Base-by-base conservation (phyloP, 345 rosid genomes). In the Eutrema japonicum region DNA sequence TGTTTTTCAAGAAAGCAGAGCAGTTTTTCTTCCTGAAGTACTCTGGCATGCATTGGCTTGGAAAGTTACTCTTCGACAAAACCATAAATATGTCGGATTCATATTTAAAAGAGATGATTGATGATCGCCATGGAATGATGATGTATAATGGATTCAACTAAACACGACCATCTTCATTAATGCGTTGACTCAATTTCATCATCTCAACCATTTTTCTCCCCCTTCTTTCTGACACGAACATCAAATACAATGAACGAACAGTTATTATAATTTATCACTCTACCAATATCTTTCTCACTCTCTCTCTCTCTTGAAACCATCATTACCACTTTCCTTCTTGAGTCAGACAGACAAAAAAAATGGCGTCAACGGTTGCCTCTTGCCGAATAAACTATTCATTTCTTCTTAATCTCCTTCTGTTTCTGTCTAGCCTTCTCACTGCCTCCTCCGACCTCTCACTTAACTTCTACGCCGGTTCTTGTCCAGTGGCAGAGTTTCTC, bases 381-480 rank as follows among this genome's bases (percentile, higher is more conserved):
- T 82, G 86, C 85, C 70, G 82, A 69, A 42, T 18, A 81, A 62
- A 67, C 46, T 38, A 46, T 64, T 37, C 62, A 52, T 61, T 13
- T 60, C n/a, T 60, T 45, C 5, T 36, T 32, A 4, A 41, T 41
- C 32, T 75, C 18, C 49, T 81, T 45, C 7, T 78, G 66, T 43
- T 83, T 64, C 42, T 75, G 11, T 50, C 52, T 60, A 51, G 9
- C 43, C 41, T 70, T 42, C 40, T 66, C 57, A 72, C 68, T 54
- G 43, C 22, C 32, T 53, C 78, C 73, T 71, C 81, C 3, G 50
- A 71, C 8, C 85, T 88, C 27, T 70, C 87, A 43, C 83, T 82
- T 58, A 82, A 86, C 68, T 92, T 89, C 85, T 92, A 92, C 68
- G 88, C 77, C 32, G 61, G 74, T 60, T 83, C 96, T 51, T 89